phyloP scores from a whole-genome alignment of 1,284 basidiomycete genomes.

The Neolentinus lepideus region DNA sequence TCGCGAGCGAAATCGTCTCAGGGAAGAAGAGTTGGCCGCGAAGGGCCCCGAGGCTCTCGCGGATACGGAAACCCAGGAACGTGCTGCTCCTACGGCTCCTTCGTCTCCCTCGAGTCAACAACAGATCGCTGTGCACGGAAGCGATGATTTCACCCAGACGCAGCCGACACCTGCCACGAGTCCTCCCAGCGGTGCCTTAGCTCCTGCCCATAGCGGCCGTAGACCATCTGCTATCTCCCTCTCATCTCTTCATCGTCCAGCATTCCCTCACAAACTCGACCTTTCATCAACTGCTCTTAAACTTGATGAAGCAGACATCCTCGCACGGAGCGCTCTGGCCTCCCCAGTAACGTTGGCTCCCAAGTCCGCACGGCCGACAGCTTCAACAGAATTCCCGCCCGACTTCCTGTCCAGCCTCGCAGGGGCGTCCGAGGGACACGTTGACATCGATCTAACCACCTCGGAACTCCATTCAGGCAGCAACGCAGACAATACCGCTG shows the following conservation, averaged over 20 bases:
- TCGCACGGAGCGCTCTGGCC: constrained; percentile 44
- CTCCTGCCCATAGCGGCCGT: constrained; percentile 26
- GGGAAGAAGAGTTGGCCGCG: background rate
- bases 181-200: constrained; percentile 18
- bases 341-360: constrained; percentile 76
- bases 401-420: constrained; percentile 58
- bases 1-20: constrained; percentile 48
- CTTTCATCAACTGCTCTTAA: constrained; percentile 59
- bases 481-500: constrained; percentile 27
- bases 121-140: constrained; percentile 10
- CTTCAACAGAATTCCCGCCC: constrained; percentile 44
- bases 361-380: constrained; percentile 52
- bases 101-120: constrained; percentile 8
- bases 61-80: constrained; percentile 30
- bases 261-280: constrained; percentile 66
- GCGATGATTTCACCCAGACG: constrained; percentile 12
- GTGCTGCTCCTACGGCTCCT: constrained; percentile 6
- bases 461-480: constrained; percentile 17
- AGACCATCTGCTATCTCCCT: constrained; percentile 70
- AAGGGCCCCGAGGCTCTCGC: constrained; percentile 23
- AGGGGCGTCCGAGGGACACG: constrained; percentile 18
- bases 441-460: constrained; percentile 38
- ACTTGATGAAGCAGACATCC: constrained; percentile 53
- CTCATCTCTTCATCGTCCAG: constrained; percentile 64
- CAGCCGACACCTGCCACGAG: background rate